These are phyloP conservation scores for Malus sylvestris DNA, from an alignment of 306 rosid genomes.

Conservation along the genomic window DNA sequence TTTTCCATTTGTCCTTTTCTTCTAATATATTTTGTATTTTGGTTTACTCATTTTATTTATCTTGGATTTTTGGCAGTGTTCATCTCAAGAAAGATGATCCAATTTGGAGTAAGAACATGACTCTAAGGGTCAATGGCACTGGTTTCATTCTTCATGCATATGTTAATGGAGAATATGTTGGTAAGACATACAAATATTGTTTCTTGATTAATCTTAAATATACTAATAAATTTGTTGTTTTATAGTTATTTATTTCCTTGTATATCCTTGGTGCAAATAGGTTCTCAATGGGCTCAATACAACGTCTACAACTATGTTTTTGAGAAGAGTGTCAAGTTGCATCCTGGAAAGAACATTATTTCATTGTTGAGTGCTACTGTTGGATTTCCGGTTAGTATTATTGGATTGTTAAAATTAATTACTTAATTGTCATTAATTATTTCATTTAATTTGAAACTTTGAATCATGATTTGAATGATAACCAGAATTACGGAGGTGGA, in stretches of 20 bases:
- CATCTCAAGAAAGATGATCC: constrained; percentile 29
- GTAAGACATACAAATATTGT: constrained; percentile 1
- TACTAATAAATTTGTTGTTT: background rate
- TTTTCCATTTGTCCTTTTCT: background rate
- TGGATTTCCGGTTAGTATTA: constrained; percentile 26
- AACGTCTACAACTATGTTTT: constrained; percentile 21
- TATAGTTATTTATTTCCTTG: background rate
- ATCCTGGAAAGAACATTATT: constrained; percentile 31
- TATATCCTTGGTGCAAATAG: constrained; percentile 1
- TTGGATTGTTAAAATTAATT: background rate
- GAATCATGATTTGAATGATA: background rate
- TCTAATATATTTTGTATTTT: background rate
- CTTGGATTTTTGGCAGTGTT: constrained; percentile 14
- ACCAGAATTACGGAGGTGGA: constrained; percentile 35
- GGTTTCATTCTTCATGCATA: constrained; percentile 47
- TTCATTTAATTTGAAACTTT: background rate
- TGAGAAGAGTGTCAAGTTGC: constrained; percentile 29
- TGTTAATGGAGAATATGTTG: constrained; percentile 38
- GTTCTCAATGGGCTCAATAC: constrained; percentile 38
- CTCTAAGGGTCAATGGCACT: constrained; percentile 31
- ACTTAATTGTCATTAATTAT: background rate
- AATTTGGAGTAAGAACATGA: constrained; percentile 32
- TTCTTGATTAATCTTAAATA: background rate
- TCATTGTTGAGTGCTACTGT: constrained; percentile 43
- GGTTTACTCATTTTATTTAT: background rate